Evolutionary conservation across 371 early-diverging fungal species (phyloP).

Genomic region (Syncephalastrum sp.): DNA sequence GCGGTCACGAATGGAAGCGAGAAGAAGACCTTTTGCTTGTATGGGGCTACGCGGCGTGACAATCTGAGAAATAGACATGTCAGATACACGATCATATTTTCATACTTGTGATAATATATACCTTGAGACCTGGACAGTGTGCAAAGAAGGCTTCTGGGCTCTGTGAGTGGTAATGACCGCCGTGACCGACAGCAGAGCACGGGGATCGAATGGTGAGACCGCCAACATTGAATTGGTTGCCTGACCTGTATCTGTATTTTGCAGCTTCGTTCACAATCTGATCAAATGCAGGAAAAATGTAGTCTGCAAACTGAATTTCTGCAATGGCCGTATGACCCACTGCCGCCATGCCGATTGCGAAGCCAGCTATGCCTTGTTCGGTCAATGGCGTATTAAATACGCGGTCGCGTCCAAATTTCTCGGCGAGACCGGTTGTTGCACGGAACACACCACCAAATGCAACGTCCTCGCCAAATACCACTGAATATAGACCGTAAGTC

Average conservation of each 20-base stretch:
- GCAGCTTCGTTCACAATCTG: constrained; percentile 99
- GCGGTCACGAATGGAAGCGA: constrained; percentile 89
- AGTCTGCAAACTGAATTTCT: constrained; percentile 98
- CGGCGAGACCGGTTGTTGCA: constrained; percentile 89
- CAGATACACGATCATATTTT: constrained; percentile 4
- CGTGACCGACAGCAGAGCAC: constrained; percentile 96
- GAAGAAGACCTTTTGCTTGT: constrained; percentile 95
- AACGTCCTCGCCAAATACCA: constrained; percentile 98
- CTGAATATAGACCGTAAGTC: constrained; percentile 24
- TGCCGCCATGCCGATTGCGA: constrained; percentile 97
- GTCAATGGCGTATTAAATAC: constrained; percentile 97
- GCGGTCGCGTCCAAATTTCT: constrained; percentile 88
- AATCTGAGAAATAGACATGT: constrained; percentile 42
- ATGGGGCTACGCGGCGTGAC: constrained; percentile 94
- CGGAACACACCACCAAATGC: constrained; percentile 98
- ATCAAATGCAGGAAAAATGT: constrained; percentile 97
- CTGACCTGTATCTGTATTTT: constrained; percentile 95
- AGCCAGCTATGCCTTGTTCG: constrained; percentile 97
- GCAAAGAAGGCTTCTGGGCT: constrained; percentile 95
- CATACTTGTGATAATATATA: constrained; percentile 8
- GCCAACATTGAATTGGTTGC: constrained; percentile 89
- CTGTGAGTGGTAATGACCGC: constrained; percentile 97
- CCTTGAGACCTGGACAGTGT: constrained; percentile 94
- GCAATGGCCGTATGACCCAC: constrained; percentile 97
- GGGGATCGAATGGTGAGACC: constrained; percentile 94